Conservation (phyloP, 2,329 filamentous ascomycete species). For the Diplodia seriata region DNA sequence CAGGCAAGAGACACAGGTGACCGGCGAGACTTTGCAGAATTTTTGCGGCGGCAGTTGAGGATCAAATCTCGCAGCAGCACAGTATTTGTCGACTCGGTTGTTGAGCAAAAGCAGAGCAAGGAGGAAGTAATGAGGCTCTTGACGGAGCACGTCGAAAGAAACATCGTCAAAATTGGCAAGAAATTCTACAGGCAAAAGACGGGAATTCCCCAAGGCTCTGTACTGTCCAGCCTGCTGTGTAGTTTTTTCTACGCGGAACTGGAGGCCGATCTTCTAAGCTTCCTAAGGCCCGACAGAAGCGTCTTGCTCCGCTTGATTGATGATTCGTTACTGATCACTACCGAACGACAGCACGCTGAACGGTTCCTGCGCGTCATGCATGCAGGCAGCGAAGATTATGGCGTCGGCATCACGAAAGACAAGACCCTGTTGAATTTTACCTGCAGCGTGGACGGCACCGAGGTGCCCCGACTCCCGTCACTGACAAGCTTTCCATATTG, state of each 20-base stretch:
- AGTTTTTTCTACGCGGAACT: conserved; percentile 96
- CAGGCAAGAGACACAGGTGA: conserved; percentile 45
- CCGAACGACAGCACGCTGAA: conserved; percentile 68
- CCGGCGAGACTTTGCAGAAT: conserved; percentile 38
- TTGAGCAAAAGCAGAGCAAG: conserved; percentile 64
- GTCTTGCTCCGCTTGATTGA: conserved; percentile 85
- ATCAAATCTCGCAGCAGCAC: conserved; percentile 64
- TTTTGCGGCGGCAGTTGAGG: background rate
- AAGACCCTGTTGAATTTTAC: conserved; percentile 91
- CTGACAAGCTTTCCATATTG: conserved; percentile 82
- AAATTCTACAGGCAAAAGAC: conserved; percentile 85
- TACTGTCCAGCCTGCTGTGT: conserved; percentile 85
- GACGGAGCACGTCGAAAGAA: conserved; percentile 79
- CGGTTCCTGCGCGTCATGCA: conserved; percentile 84
- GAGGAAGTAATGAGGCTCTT: conserved; percentile 72
- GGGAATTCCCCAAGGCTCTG: conserved; percentile 92
- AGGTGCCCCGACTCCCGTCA: conserved; percentile 35
- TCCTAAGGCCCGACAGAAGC: conserved; percentile 66
- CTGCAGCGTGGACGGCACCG: conserved; percentile 55
- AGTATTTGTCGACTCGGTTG: conserved; percentile 76
- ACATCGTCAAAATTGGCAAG: conserved; percentile 87
- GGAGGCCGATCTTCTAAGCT: conserved; percentile 72
- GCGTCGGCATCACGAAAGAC: conserved; percentile 74
- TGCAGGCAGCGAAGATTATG: conserved; percentile 76
- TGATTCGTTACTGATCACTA: conserved; percentile 89